phyloP scores from a whole-genome alignment of 208 protist genomes.

The Trypanosoma brucei region DNA sequence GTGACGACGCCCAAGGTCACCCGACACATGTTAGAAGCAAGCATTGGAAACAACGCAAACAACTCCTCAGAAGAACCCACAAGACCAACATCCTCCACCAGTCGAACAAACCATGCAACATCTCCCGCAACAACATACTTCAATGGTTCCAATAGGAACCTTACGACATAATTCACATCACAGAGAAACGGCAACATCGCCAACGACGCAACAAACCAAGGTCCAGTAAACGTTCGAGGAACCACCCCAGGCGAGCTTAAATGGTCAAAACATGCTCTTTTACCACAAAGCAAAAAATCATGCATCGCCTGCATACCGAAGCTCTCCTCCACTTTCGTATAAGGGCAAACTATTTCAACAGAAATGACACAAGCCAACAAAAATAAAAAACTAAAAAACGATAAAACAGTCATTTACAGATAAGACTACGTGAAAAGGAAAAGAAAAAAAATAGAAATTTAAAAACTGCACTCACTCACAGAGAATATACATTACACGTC shows the following conservation, averaged over 20 bases:
- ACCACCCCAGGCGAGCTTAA: slow-evolving; percentile 90
- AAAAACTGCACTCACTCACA: neutral
- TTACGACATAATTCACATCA: slow-evolving; percentile 5
- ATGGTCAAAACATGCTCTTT: slow-evolving; percentile 82
- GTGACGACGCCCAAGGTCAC: slow-evolving; percentile 26
- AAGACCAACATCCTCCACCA: neutral
- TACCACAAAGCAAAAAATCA: slow-evolving; percentile 75
- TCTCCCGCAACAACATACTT: neutral
- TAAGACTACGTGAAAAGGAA: neutral
- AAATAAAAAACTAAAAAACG: slow-evolving; percentile 8
- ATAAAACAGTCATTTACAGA: neutral
- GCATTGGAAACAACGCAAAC: slow-evolving; percentile 12
- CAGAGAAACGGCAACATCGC: slow-evolving; percentile 19
- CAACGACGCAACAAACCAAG: slow-evolving; percentile 44
- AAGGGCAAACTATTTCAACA: slow-evolving; percentile 23
- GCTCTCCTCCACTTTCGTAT: slow-evolving; percentile 94
- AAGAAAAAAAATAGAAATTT: slow-evolving; percentile 6
- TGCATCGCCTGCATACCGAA: slow-evolving; percentile 94
- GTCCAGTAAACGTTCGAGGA: slow-evolving; percentile 87
- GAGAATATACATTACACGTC: neutral
- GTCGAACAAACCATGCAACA: too few relatives aligned
- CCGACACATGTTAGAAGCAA: slow-evolving; percentile 28
- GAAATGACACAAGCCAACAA: slow-evolving; percentile 26
- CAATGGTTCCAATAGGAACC: neutral
- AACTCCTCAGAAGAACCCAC: neutral